Conservation (phyloP, 768 basidiomycete genomes). For the Tubosaeta sp. region DNA sequence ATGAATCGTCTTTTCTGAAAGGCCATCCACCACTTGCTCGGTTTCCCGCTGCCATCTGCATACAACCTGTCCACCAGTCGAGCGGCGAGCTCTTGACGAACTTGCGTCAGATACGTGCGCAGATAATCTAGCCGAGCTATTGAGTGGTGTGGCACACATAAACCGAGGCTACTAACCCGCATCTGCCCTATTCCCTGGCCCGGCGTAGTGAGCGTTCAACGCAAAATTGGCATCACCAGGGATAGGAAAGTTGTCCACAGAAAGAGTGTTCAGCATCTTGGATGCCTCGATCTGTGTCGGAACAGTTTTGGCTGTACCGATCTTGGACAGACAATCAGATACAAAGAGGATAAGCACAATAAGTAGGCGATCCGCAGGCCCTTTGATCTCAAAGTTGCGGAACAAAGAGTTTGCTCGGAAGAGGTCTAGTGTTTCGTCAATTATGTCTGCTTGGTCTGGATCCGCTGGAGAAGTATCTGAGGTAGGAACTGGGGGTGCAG, state of each 20-base stretch:
- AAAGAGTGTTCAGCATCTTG: slow-evolving; percentile 85
- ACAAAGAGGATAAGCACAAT: slow-evolving; percentile 98
- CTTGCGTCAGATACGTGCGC: slow-evolving; percentile 87
- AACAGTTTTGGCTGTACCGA: slow-evolving; percentile 65
- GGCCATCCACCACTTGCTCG: slow-evolving; percentile 99
- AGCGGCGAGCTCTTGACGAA: slow-evolving; percentile 85
- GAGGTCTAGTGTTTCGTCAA: slow-evolving; percentile 93
- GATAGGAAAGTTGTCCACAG: slow-evolving; percentile 89
- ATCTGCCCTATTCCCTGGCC: slow-evolving; percentile 71
- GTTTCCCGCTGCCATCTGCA: slow-evolving; percentile 88
- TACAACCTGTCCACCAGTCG: slow-evolving; percentile 87
- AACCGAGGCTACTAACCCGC: slow-evolving; percentile 53
- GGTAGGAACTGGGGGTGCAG: slow-evolving; percentile 7
- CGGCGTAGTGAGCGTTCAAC: slow-evolving; percentile 86
- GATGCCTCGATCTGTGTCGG: slow-evolving; percentile 80
- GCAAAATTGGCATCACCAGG: slow-evolving; percentile 96
- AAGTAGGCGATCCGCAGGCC: slow-evolving; percentile 90
- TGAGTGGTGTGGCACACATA: neutral
- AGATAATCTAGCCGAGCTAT: slow-evolving; percentile 62
- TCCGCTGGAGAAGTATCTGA: slow-evolving; percentile 53
- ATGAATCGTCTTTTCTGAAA: slow-evolving; percentile 98
- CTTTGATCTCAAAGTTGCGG: slow-evolving; percentile 99
- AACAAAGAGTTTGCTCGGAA: slow-evolving; percentile 99
- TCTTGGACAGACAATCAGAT: slow-evolving; percentile 92
- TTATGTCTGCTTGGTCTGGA: slow-evolving; percentile 74